Conservation (phyloP, 345 rosid genomes). For the Streptanthus diversifolius region DNA sequence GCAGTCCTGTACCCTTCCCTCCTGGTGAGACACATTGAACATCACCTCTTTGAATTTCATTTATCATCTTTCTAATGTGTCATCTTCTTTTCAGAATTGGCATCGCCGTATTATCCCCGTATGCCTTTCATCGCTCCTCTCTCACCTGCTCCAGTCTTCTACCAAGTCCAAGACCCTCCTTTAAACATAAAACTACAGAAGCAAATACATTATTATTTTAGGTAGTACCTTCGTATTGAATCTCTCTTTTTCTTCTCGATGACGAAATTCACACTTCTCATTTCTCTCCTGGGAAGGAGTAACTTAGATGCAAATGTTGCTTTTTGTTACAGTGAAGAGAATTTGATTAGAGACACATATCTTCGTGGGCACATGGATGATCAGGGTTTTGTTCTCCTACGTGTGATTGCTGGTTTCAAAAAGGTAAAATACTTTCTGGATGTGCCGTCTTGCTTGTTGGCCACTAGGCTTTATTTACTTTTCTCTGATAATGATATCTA, state of each 20-base stretch:
- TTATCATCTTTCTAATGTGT: conserved; percentile 28
- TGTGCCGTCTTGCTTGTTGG: conserved; percentile 11
- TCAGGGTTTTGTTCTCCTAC: conserved; percentile 76
- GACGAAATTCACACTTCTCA: not conserved
- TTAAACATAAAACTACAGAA: conserved; percentile 51
- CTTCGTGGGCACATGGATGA: conserved; percentile 86
- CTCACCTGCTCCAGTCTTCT: conserved; percentile 47
- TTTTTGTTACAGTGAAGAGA: conserved; percentile 64
- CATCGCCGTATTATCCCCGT: conserved; percentile 49
- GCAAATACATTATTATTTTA: conserved; percentile 88
- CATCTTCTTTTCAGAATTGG: conserved; percentile 42
- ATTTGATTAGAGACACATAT: conserved; percentile 68
- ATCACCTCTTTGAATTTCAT: not conserved
- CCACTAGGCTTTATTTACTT: conserved; percentile 1
- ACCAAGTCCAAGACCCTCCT: conserved; percentile 44
- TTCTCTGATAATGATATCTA: not conserved
- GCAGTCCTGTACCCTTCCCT: conserved; percentile 44
- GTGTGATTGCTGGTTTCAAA: conserved; percentile 70
- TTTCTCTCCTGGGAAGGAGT: conserved; percentile 5
- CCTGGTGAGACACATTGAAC: conserved; percentile 51
- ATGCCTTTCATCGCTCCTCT: conserved; percentile 43
- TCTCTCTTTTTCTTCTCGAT: not conserved
- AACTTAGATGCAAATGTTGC: conserved; percentile 10
- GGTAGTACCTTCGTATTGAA: conserved; percentile 40
- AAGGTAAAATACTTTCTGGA: conserved; percentile 44